phyloP scores from a whole-genome alignment of 2,329 filamentous ascomycete species.

The Teratosphaeria destructans region DNA sequence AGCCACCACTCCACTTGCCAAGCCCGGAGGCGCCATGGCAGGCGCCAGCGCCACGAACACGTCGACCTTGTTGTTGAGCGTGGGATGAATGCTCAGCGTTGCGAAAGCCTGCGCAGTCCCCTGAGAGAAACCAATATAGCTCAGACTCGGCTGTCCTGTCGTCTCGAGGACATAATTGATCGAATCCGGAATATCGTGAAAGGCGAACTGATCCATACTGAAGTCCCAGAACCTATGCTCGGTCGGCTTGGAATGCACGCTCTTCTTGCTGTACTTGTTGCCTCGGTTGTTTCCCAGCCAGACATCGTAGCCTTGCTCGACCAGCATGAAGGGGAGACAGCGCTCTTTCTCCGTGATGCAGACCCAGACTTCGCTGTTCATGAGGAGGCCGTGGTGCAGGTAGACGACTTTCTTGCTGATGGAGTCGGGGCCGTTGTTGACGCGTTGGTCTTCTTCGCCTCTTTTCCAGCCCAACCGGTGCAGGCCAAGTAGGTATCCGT shows the following conservation, averaged over 20 bases:
- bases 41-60: slow-evolving; percentile 93
- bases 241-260: slow-evolving; percentile 61
- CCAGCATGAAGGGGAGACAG: slow-evolving; percentile 77
- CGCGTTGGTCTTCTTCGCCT: slow-evolving; percentile 60
- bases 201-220: slow-evolving; percentile 95
- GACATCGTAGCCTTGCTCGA: slow-evolving; percentile 88
- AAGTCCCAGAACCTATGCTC: slow-evolving; percentile 88
- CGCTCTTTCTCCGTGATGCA: slow-evolving; percentile 78
- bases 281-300: slow-evolving; percentile 97
- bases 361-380: slow-evolving; percentile 99
- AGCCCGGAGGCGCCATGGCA: slow-evolving; percentile 87
- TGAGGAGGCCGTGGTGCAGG: slow-evolving; percentile 87
- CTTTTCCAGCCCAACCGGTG: slow-evolving; percentile 76
- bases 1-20: slow-evolving; percentile 84
- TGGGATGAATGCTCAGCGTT: slow-evolving; percentile 80
- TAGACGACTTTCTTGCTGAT: slow-evolving; percentile 80
- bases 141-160: slow-evolving; percentile 72
- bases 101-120: slow-evolving; percentile 96
- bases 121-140: slow-evolving; percentile 95
- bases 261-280: slow-evolving; percentile 99
- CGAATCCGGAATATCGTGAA: slow-evolving; percentile 91
- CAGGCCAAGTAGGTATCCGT: slow-evolving; percentile 84
- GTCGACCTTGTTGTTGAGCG: slow-evolving; percentile 83
- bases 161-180: slow-evolving; percentile 84
- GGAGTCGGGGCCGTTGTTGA: slow-evolving; percentile 60